Evolutionary conservation across 805 yeast genomes (phyloP), one percentile per base, ranked within the genome.

Genomic region (Candida verbasci): DNA sequence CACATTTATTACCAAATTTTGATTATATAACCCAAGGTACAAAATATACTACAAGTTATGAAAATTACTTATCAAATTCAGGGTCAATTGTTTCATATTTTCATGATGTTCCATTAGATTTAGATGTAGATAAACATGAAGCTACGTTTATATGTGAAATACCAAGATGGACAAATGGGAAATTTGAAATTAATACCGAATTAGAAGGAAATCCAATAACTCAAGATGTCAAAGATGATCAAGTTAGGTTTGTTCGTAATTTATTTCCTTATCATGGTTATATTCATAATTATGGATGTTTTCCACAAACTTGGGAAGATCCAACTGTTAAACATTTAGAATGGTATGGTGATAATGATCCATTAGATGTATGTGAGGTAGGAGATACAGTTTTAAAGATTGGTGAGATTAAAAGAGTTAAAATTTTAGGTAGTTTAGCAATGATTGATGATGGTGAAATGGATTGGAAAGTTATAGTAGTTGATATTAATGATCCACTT

Each of bases 251-350:
- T 49, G 83, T 86, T 22, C 74, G 81, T 50, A 86, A 86, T 62
- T 65, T 85, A 16, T 86, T 81, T 65, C 95, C 95, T 7, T 80
- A 73, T 56, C 82, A 82, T 48, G 95, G 95, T 1, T 86, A 85
- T 58, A 81, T 86, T 38, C 89, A 82, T 59, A 86, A 86, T 62
- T 86, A 86, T 55, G 94, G 96, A 30, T 91, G 94, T 3, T 69
- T 86, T 49, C 89, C 95, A 12, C 95, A 86, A 66, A 91, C 97
- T 3, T 91, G 97, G 97, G 98, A 91, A 62, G 95, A 93, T 55
- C 94, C 95, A n/a, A 76, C 81, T 40, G 67, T 65, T 35, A 52
- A 52, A 31, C 50, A 58, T 37, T 60, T 79, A 67, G 58, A 52
- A 10, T 51, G 62, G 15, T 56, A 32, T 52, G 74, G 74, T 35